Conservation (phyloP, 768 basidiomycete species). For the Collybiopsis confluens region DNA sequence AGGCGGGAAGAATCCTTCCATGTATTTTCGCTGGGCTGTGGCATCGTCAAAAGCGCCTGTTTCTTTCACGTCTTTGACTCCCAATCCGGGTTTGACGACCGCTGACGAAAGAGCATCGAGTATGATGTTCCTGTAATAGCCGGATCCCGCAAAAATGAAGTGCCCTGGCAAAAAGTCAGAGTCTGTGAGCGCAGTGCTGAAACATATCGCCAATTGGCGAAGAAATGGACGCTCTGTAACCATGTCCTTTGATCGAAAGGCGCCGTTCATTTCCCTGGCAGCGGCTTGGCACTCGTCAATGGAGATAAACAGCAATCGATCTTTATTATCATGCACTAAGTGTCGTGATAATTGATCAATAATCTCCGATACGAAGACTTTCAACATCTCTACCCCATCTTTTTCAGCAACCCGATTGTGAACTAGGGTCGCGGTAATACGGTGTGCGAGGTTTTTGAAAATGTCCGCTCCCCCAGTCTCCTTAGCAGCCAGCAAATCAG, state of each 20-base stretch:
- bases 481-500: neutral
- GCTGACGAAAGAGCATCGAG: neutral
- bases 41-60: neutral
- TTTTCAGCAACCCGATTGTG: neutral
- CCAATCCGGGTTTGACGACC: neutral
- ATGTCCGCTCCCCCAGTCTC: neutral
- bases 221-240: neutral
- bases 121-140: neutral
- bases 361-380: neutral
- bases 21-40: neutral
- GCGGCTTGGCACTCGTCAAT: neutral
- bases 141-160: neutral
- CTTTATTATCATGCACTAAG: too few species aligned
- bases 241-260: neutral
- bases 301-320: neutral
- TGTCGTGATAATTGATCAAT: neutral
- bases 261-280: neutral
- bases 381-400: neutral
- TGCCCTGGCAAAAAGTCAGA: too few species aligned
- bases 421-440: neutral
- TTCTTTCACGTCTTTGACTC: neutral
- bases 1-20: neutral
- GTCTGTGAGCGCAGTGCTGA: neutral
- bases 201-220: neutral
- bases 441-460: neutral